Evolutionary conservation across 148 eudicot species (phyloP).

Genomic region (Limonium bicolor): DNA sequence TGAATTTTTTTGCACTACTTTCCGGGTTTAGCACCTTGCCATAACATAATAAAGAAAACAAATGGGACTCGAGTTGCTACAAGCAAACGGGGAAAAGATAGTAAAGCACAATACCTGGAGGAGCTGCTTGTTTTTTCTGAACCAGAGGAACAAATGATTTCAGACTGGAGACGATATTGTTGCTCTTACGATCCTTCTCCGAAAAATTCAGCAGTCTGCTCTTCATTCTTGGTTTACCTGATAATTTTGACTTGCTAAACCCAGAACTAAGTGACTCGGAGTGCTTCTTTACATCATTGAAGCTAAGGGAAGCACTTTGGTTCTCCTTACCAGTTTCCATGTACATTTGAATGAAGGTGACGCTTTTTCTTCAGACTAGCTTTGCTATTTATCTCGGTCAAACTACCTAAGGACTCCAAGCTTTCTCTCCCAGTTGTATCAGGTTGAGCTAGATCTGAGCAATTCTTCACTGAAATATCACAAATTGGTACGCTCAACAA

Average conservation of each 20-base stretch:
- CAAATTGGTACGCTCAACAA: conserved; percentile 28
- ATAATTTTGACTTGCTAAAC: conserved; percentile 31
- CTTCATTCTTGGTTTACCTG: conserved; percentile 36
- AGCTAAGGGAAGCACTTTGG: conserved; percentile 24
- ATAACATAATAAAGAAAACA: background rate
- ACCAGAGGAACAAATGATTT: conserved; percentile 78
- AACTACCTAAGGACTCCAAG: conserved; percentile 22
- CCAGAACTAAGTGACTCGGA: conserved; percentile 26
- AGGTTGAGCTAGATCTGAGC: conserved; percentile 13
- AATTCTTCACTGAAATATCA: conserved; percentile 19
- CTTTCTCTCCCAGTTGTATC: conserved; percentile 22
- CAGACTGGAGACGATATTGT: conserved; percentile 67
- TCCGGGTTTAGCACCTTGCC: too few species aligned
- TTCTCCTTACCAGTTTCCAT: conserved; percentile 34
- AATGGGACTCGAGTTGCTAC: background rate
- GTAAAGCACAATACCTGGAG: conserved; percentile 35
- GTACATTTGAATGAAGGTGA: conserved; percentile 16
- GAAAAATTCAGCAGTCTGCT: conserved; percentile 38
- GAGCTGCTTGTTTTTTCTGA: conserved; percentile 65
- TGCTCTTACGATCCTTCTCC: conserved; percentile 39
- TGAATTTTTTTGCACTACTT: too few species aligned
- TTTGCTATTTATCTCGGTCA: conserved; percentile 19
- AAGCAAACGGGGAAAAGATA: background rate
- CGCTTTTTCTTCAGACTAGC: conserved; percentile 18
- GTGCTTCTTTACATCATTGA: conserved; percentile 26